A percentile compares a stretch with the other conserved stretches of the same genome.
Conservation (phyloP, 345 rosid genomes). For the Populus nigra region DNA sequence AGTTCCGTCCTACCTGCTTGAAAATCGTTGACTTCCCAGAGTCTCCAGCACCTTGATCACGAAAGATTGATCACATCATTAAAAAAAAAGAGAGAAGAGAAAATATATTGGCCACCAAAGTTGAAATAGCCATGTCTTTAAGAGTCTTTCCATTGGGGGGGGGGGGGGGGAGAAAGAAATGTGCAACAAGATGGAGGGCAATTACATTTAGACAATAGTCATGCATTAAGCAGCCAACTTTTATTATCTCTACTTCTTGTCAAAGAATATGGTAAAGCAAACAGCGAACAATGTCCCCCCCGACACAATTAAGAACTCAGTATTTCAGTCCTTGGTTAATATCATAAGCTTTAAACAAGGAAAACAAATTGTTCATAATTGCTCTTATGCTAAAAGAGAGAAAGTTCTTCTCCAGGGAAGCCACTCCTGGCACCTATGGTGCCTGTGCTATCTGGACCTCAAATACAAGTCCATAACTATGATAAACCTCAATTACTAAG, state of each 20-base stretch:
- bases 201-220: not conserved
- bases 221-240: not conserved
- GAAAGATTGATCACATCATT: conserved; percentile 11
- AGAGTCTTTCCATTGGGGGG: not conserved
- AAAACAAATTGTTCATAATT: not conserved
- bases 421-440: not conserved
- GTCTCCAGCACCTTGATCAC: conserved; percentile 84
- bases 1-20: conserved; percentile 70
- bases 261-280: not conserved
- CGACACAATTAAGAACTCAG: not conserved
- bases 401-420: not conserved
- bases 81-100: not conserved
- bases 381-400: not conserved
- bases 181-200: not conserved
- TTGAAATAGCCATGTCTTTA: not conserved
- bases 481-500: not conserved
- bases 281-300: not conserved
- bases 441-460: conserved; percentile 1
- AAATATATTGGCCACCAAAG: not conserved
- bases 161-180: not conserved
- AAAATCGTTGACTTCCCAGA: conserved; percentile 98
- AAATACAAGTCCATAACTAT: not conserved
- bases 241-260: not conserved
- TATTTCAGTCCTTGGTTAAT: not conserved
- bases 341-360: not conserved